phyloP scores from a whole-genome alignment of 257 asterid species.

The Solanum pimpinellifolium region DNA sequence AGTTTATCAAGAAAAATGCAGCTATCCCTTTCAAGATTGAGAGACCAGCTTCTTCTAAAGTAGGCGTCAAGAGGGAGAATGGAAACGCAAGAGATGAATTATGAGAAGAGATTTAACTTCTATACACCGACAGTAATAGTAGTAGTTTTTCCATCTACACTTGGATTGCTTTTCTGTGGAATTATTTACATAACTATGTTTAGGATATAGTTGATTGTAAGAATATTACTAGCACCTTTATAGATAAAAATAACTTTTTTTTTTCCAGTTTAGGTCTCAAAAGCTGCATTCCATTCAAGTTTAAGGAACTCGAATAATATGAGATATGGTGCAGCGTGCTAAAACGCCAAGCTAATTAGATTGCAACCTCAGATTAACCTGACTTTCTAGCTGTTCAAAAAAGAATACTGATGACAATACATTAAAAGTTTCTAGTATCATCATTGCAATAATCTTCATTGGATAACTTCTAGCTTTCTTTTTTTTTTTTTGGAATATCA shows the following conservation, averaged over 20 bases:
- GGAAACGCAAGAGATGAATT: constrained; percentile 60
- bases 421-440: not conserved
- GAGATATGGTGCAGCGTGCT: not conserved
- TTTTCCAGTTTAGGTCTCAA: not conserved
- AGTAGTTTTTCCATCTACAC: not conserved
- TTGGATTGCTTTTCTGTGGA: not conserved
- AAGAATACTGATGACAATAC: not conserved
- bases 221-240: not conserved
- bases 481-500: not conserved
- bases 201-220: not conserved
- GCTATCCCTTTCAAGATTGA: constrained; percentile 75
- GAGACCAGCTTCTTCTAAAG: constrained; percentile 31
- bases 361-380: not conserved
- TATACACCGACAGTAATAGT: not conserved
- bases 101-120: constrained; percentile 9
- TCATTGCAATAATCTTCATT: not conserved
- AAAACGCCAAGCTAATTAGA: not conserved
- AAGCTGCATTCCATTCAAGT: not conserved
- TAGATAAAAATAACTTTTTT: not conserved
- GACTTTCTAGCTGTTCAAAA: not conserved
- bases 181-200: not conserved
- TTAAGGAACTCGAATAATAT: not conserved
- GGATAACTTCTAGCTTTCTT: not conserved
- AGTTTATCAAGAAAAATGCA: constrained; percentile 73
- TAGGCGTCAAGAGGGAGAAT: constrained; percentile 15